Evolutionary conservation across 2,329 filamentous ascomycete genomes (phyloP).

Genomic region (Tolypocladium paradoxum): DNA sequence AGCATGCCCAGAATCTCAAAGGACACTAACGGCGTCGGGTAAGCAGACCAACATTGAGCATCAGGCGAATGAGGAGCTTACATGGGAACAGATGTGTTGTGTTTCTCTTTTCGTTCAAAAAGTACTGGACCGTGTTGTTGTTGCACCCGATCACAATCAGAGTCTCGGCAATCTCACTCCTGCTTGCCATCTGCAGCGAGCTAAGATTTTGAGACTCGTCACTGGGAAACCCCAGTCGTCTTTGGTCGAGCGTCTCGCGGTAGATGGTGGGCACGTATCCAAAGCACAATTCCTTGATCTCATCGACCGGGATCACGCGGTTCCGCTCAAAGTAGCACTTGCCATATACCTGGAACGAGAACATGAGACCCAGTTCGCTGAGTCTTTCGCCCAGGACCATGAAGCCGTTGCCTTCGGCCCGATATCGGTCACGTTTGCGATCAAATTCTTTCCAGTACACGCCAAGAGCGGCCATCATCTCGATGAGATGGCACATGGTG

Average conservation of each 20-base stretch:
- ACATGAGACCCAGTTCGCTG: conserved; percentile 41
- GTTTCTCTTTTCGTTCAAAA: conserved; percentile 24
- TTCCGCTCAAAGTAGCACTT: conserved; percentile 35
- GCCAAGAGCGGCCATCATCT: conserved; percentile 42
- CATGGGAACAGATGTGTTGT: conserved; percentile 40
- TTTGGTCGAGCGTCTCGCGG: conserved; percentile 23
- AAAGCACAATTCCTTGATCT: conserved; percentile 44
- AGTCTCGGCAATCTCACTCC: conserved; percentile 39
- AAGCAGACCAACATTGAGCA: neutral
- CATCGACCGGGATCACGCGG: conserved; percentile 41
- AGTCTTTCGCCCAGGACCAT: conserved; percentile 35
- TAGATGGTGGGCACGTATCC: conserved; percentile 46
- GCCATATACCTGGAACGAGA: conserved; percentile 41
- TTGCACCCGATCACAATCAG: conserved; percentile 43
- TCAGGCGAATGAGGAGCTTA: conserved; percentile 13
- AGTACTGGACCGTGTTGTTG: conserved; percentile 36
- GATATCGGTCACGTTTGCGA: conserved; percentile 36
- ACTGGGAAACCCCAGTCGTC: conserved; percentile 25
- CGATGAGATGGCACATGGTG: conserved; percentile 44
- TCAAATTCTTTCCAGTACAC: conserved; percentile 51
- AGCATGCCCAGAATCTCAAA: conserved; percentile 52
- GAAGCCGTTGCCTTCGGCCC: conserved; percentile 45
- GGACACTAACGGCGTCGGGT: conserved; percentile 27
- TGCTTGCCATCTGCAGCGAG: conserved; percentile 36
- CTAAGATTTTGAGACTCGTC: conserved; percentile 31